Conservation (phyloP, 2,329 filamentous ascomycete species). For the Remersonia thermophila region DNA sequence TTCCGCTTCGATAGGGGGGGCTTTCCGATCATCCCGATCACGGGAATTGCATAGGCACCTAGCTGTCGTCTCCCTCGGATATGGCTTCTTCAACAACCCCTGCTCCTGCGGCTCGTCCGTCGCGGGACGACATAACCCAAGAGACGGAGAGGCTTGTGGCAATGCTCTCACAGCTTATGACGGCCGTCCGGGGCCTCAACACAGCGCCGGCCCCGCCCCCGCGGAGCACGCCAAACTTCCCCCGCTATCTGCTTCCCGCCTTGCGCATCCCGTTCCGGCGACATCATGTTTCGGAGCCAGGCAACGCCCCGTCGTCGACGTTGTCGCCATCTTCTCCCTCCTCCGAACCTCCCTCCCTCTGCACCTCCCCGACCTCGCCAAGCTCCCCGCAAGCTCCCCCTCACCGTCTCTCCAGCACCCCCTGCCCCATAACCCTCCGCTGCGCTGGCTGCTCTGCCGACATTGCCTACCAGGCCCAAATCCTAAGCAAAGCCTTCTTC, state of each 20-base stretch:
- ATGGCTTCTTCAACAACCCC: too few species aligned
- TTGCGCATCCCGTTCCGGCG: slow-evolving; percentile 16
- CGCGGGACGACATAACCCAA: too few species aligned
- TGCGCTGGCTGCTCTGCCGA: slow-evolving; percentile 48
- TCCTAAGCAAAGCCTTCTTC: slow-evolving; percentile 54
- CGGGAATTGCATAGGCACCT: too few species aligned
- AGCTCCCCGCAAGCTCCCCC: slow-evolving; percentile 4
- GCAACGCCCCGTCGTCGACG: background rate
- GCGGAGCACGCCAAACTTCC: slow-evolving; percentile 9
- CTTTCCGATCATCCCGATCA: too few species aligned
- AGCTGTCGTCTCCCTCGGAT: too few species aligned
- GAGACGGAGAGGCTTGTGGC: too few species aligned
- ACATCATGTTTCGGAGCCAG: slow-evolving; percentile 4
- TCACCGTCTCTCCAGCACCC: slow-evolving; percentile 11
- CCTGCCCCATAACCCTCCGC: slow-evolving; percentile 40
- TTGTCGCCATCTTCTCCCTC: background rate
- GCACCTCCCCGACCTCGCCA: slow-evolving; percentile 13
- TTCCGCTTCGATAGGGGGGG: too few species aligned
- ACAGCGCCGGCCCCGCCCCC: slow-evolving; percentile 1
- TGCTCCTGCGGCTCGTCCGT: too few species aligned
- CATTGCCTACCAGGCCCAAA: slow-evolving; percentile 47
- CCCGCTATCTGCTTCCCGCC: slow-evolving; percentile 19
- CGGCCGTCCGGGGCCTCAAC: slow-evolving; percentile 2
- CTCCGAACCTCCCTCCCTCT: slow-evolving; percentile 12
- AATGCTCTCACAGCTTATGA: slow-evolving; percentile 13